Base-by-base conservation (phyloP, 139 green algal species). In the Tetraselmis striata region DNA sequence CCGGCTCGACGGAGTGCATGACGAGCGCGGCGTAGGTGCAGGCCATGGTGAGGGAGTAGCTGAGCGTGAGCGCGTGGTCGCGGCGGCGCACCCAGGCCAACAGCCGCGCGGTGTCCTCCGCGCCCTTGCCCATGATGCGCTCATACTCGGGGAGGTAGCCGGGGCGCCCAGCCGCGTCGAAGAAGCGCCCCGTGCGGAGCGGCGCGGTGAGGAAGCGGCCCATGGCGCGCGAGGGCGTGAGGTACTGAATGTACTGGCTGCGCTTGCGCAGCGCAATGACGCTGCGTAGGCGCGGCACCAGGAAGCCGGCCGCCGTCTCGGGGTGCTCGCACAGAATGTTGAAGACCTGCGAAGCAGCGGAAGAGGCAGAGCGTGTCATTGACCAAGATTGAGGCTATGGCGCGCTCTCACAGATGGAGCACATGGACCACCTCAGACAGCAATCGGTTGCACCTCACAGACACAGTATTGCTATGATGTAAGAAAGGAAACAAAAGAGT, bases 301-400 rank as follows among this genome's bases (percentile, higher is more conserved):
- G 88, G 76, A 91, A 95, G 0, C 92, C 90, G 1, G 94, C 94
- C 23, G 93, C 89, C 0, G 91, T 95, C 87, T 98, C 94, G 1
- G 94, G 94, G 23, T 97, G 93, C 87, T 97, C 94, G 80, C 92
- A 95, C 30, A 98, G 84, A 45, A 97, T 92, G 90, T 98, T 97
- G 88, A 98, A 98, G 18, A 88, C 90, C 86, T 94, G 89, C 31
- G 78, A 80, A 29, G n/a, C n/a, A n/a, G n/a, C n/a, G n/a, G n/a
- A n/a, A n/a, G n/a, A n/a, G n/a, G n/a, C n/a, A n/a, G n/a, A n/a
- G n/a, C n/a, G n/a, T n/a, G n/a, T n/a, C n/a, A n/a, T n/a, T n/a
- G n/a, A n/a, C n/a, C n/a, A n/a, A n/a, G n/a, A n/a, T n/a, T n/a
- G n/a, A n/a, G n/a, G n/a, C n/a, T n/a, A n/a, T n/a, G n/a, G n/a